Base-by-base conservation (phyloP, 2,329 filamentous ascomycete species). In the Tolypocladium pustulatum region DNA sequence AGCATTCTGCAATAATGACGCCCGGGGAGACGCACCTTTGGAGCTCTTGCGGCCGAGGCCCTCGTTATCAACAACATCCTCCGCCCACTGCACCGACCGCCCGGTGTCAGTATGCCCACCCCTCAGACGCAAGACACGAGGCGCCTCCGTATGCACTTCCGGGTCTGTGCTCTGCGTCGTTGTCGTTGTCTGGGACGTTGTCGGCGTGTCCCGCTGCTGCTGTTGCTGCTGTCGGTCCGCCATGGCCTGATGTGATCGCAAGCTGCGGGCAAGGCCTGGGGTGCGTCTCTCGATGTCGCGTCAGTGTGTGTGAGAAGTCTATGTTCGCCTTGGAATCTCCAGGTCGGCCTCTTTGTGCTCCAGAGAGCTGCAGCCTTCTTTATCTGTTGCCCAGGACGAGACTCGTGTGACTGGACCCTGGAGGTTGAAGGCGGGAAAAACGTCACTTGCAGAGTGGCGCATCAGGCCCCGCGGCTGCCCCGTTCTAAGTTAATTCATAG, bases 11-110 rank as follows among this genome's bases (percentile, higher is more conserved):
- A 25, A 32, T 55, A 10, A 17, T 32, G 54, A 56, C 34, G 38
- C 4, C 10, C 20, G 20, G 2, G 36, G 38, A 22, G 13, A 46
- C 66, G 73, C 38, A 93, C 91, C 90, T 84, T 99, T 99, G 22
- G 90, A 96, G 63, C 85, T 93, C 77, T 97, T 99, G 74, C 90
- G 89, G 9, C 91, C 91, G 72, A 97, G 81, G 4, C 91, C 91
- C 74, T 99, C 94, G 69, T 99, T 99, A 74, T 99, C 92, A 3
- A 99, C 80, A 8, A 97, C 92, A 68, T 90, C 88, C 68, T 94
- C 90, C 8, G 91, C 91, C 94, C 94, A 99, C 72, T 89, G 87
- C 58, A 99, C 94, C 55, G 84, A 85, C 57, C 87, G 80, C 22
- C 77, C 72, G 32, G 75, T 73, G 0, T 75, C 66, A 17, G 69